Conservation (phyloP, 768 basidiomycete species). For the Mrakia gelida region DNA sequence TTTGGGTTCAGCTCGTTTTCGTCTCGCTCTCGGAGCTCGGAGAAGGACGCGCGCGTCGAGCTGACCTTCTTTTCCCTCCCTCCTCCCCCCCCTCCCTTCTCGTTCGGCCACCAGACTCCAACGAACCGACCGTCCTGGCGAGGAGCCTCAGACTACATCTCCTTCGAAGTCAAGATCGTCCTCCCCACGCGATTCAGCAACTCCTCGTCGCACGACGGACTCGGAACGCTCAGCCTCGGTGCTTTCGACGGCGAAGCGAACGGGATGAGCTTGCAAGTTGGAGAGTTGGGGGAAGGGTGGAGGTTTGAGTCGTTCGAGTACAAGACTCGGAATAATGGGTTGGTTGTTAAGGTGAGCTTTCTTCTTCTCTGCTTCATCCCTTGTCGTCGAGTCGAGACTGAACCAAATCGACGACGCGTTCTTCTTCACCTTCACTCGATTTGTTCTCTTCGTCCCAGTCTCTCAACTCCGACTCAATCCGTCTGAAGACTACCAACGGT, state of each 20-base stretch:
- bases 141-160: not conserved
- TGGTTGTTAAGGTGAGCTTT: not conserved
- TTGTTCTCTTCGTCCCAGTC: not conserved
- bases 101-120: not conserved
- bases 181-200: not conserved
- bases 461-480: not conserved
- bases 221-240: not conserved
- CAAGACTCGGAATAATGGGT: not conserved
- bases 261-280: not conserved
- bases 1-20: not conserved
- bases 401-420: not conserved
- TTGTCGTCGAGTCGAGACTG: no score
- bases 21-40: not conserved
- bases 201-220: no score
- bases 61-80: not conserved
- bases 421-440: not conserved
- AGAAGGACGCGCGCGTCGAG: not conserved
- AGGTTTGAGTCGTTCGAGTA: not conserved
- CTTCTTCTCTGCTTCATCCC: not conserved
- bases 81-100: not conserved
- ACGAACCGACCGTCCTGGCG: not conserved
- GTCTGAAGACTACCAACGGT: not conserved
- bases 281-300: not conserved
- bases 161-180: not conserved
- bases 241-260: not conserved